Evolutionary conservation across 2,329 filamentous ascomycete species (phyloP).

Genomic region (Ophiocordyceps camponoti-saundersi): DNA sequence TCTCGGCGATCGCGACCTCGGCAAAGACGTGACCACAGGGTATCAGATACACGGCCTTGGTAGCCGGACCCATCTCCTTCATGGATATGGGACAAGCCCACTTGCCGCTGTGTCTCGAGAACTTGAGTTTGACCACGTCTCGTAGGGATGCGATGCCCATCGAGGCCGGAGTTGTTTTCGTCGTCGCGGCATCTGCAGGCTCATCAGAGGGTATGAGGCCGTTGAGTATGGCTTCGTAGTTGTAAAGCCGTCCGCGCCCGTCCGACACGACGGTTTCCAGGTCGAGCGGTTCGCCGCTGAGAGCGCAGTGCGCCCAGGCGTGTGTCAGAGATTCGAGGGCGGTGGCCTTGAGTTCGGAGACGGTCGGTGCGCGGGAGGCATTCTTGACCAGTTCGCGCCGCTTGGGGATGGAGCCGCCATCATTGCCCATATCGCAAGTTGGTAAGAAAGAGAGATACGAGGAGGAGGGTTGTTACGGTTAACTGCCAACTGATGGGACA

Average conservation of each 20-base stretch:
- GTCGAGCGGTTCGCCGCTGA: slow-evolving; percentile 63
- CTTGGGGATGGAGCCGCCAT: slow-evolving; percentile 90
- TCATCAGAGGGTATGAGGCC: slow-evolving; percentile 41
- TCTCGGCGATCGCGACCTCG: slow-evolving; percentile 68
- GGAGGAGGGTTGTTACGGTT: no score
- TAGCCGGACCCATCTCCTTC: slow-evolving; percentile 64
- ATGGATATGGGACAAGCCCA: slow-evolving; percentile 79
- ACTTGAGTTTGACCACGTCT: slow-evolving; percentile 76
- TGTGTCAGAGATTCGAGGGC: slow-evolving; percentile 73
- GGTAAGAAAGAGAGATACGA: no score
- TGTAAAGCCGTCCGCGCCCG: slow-evolving; percentile 70
- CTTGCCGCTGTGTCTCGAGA: slow-evolving; percentile 33
- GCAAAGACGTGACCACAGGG: slow-evolving; percentile 93
- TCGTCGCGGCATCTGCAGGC: slow-evolving; percentile 23
- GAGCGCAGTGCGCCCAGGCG: slow-evolving; percentile 71
- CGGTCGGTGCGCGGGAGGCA: slow-evolving; percentile 65
- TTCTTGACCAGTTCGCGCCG: slow-evolving; percentile 92
- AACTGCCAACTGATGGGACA: no score
- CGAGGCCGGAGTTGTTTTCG: slow-evolving; percentile 18
- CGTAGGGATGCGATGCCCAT: slow-evolving; percentile 61
- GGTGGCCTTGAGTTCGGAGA: slow-evolving; percentile 76
- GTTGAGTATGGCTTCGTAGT: slow-evolving; percentile 77
- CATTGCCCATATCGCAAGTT: slow-evolving; percentile 63
- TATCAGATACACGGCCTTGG: slow-evolving; percentile 75
- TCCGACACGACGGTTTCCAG: slow-evolving; percentile 66